These are phyloP conservation scores for Peronospora farinosa DNA, from an alignment of 352 stramenopile genomes.

Conservation along the genomic window DNA sequence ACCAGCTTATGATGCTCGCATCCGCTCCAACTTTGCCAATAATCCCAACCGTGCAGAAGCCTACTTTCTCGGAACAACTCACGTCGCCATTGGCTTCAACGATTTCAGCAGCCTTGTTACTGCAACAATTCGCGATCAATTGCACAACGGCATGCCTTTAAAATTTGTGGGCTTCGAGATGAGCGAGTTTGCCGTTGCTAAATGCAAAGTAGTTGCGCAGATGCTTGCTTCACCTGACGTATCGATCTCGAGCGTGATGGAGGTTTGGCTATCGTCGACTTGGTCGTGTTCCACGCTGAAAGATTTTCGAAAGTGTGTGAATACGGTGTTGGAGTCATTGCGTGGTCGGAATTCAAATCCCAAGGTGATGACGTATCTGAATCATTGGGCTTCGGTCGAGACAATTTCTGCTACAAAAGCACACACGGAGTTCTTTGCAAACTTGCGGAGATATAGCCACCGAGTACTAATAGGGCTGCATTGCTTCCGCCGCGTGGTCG, in stretches of 20 bases:
- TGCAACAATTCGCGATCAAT: slow-evolving; percentile 8
- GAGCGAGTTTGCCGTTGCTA: slow-evolving; percentile 26
- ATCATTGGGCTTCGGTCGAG: slow-evolving; percentile 15
- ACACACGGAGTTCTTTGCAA: slow-evolving; percentile 14
- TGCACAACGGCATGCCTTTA: slow-evolving; percentile 1
- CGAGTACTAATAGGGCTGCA: background rate
- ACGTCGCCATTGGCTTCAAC: slow-evolving; percentile 31
- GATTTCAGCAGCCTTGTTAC: slow-evolving; percentile 21
- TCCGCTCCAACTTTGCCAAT: slow-evolving; percentile 27
- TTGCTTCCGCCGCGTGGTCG: slow-evolving; percentile 20
- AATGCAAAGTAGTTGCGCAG: slow-evolving; percentile 22
- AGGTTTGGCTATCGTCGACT: slow-evolving; percentile 27
- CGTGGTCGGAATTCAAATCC: slow-evolving; percentile 9
- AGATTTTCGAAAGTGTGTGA: slow-evolving; percentile 14
- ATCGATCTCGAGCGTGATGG: slow-evolving; percentile 19
- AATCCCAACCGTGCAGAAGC: slow-evolving; percentile 18
- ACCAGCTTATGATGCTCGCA: slow-evolving; percentile 21
- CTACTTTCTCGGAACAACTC: slow-evolving; percentile 25
- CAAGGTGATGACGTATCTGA: slow-evolving; percentile 22
- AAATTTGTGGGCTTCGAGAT: slow-evolving; percentile 26
- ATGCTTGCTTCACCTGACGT: slow-evolving; percentile 16
- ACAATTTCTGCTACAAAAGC: slow-evolving; percentile 19
- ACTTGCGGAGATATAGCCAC: slow-evolving; percentile 12
- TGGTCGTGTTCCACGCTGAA: slow-evolving; percentile 19
- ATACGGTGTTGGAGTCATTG: slow-evolving; percentile 3